phyloP scores from a whole-genome alignment of 768 basidiomycete genomes.

The Crassisporium funariophilum region DNA sequence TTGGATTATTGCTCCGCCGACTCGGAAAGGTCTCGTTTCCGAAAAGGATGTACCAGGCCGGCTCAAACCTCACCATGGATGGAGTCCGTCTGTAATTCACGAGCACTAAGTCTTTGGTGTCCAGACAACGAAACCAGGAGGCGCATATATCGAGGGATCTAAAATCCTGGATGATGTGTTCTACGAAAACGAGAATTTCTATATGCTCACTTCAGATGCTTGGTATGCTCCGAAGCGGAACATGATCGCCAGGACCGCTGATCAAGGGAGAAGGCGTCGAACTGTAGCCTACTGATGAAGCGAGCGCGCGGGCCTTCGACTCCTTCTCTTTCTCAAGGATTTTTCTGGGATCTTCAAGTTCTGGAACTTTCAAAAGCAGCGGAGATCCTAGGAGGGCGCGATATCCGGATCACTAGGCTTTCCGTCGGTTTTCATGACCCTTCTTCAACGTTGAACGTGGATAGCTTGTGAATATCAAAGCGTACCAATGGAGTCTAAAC shows the following conservation, averaged over 20 bases:
- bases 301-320: constrained; percentile 9
- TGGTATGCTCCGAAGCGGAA: neutral
- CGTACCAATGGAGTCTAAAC: neutral
- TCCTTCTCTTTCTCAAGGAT: neutral
- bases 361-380: constrained; percentile 14
- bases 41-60: constrained; percentile 6
- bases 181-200: constrained; percentile 71
- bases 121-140: constrained; percentile 29
- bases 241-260: constrained; percentile 28
- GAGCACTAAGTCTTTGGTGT: neutral
- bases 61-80: constrained; percentile 1
- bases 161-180: constrained; percentile 74
- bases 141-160: constrained; percentile 62
- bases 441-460: constrained; percentile 19
- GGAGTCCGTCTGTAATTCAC: no score
- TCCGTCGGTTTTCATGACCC: constrained; percentile 23
- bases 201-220: constrained; percentile 56
- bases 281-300: constrained; percentile 30
- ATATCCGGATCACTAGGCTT: constrained; percentile 17
- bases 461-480: neutral
- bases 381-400: constrained; percentile 14
- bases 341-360: constrained; percentile 19
- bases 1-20: neutral
- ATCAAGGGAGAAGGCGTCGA: constrained; percentile 18
- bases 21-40: constrained; percentile 6